Evolutionary conservation across 106 monocot genomes (phyloP), one percentile per base, ranked within the genome.

Genomic region (Acorus gramineus): DNA sequence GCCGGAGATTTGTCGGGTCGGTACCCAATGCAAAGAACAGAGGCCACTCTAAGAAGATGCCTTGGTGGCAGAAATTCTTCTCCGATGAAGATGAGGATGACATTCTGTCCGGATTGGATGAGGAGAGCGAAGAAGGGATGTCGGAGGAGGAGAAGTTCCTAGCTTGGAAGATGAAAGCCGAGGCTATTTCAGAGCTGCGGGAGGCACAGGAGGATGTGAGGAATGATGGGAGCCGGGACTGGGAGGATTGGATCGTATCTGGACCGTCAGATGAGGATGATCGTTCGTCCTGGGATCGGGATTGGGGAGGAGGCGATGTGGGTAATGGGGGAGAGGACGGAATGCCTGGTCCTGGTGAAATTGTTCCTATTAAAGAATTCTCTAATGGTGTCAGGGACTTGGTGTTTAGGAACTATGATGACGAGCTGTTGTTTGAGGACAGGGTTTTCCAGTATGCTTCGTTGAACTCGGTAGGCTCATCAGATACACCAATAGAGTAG

Each of bases 381-480:
- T 44, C 81, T 61, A 48, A 61, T 43, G 54, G 73, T 10, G 68
- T 91, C 50, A 77, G 56, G 67, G 73, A 78, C 14, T 69, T 82
- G 8, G 48, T 82, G 11, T 50, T 72, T 4, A 59, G 64, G 12
- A 74, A 49, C 2, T 52, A 69, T 6, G 83, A 88, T 51, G 83
- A 98, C 44, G 91, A 98, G 14, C 60, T 91, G 12, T 57, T 98
- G 77, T 98, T 98, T 66, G 96, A 98, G 65, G 96, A 96, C 72
- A 74, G 77, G 62, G 96, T 96, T 51, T 96, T 96, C 63, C 75
- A 65, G 6, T 96, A 81, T 70, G 96, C 96, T 64, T 96, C 96
- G 0, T 56, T 59, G 43, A 91, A 54, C 47, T 96, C 96, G 82
- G 96, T 95, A 85, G 47, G 67, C 70, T 28, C 28, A 28, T 28